phyloP scores from a whole-genome alignment of 192 early-diverging fungal species.

The Lunasporangiospora selenospora region DNA sequence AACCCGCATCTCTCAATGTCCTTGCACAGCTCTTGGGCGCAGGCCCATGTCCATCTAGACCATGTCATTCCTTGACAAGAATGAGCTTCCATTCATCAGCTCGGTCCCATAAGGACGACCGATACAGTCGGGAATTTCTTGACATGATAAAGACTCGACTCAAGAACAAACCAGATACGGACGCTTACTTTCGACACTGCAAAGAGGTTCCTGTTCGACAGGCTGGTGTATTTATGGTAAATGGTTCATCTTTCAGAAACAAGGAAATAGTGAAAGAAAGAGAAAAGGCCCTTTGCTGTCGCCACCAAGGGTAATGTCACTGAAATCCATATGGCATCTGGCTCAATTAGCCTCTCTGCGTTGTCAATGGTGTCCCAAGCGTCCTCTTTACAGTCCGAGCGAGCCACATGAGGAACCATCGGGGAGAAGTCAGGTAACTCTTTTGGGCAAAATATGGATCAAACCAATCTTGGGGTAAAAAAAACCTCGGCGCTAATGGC shows the following conservation, averaged over 20 bases:
- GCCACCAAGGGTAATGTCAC: too few species aligned
- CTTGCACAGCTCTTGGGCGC: too few species aligned
- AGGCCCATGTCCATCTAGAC: too few species aligned
- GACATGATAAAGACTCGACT: constrained; percentile 20
- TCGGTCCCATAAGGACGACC: too few species aligned
- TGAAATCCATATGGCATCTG: too few species aligned
- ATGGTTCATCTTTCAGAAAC: neutral
- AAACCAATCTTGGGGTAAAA: neutral
- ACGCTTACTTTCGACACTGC: constrained; percentile 23
- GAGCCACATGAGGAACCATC: constrained; percentile 68
- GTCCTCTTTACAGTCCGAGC: constrained; percentile 84
- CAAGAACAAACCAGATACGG: constrained; percentile 15
- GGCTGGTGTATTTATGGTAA: constrained; percentile 44
- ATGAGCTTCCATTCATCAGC: too few species aligned
- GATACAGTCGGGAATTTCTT: constrained; percentile 20
- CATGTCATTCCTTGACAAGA: too few species aligned
- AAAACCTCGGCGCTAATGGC: neutral
- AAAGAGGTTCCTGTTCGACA: constrained; percentile 31
- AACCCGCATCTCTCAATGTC: too few species aligned
- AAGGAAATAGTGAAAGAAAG: too few species aligned
- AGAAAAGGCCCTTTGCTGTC: too few species aligned
- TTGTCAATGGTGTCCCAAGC: constrained; percentile 61
- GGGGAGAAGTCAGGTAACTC: constrained; percentile 79
- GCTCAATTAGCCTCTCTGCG: constrained; percentile 64
- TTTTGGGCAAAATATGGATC: neutral